Percentiles rank a stretch among this genome's conserved stretches.
These are phyloP conservation scores for Chimonanthus praecox DNA, from an alignment of 164 flowering plant genomes.

Conservation along the genomic window DNA sequence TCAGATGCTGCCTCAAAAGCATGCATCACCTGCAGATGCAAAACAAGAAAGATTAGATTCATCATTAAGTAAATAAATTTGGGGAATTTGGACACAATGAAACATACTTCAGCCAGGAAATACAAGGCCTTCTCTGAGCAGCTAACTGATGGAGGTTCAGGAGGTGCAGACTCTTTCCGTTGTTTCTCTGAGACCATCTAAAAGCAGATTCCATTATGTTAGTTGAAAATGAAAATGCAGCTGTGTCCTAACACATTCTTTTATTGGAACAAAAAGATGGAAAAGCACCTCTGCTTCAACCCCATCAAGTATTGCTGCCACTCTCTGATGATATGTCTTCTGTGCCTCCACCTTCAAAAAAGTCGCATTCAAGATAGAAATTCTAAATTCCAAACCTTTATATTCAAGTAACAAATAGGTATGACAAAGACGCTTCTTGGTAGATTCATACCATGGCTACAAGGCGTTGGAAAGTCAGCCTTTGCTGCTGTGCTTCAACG, in stretches of 20 bases:
- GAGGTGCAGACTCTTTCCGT: slow-evolving; percentile 88
- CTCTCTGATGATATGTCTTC: slow-evolving; percentile 63
- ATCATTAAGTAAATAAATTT: neutral
- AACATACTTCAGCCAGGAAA: slow-evolving; percentile 81
- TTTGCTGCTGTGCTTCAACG: slow-evolving; percentile 92
- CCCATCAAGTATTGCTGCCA: slow-evolving; percentile 73
- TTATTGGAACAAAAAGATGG: neutral
- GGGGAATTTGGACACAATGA: neutral
- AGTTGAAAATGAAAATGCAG: slow-evolving; percentile 1
- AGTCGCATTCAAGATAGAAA: neutral
- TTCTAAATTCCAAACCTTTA: neutral
- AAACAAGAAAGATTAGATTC: neutral
- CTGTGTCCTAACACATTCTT: neutral
- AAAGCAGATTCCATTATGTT: slow-evolving; percentile 7
- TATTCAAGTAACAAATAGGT: neutral
- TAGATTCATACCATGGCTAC: slow-evolving; percentile 63
- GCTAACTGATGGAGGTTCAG: slow-evolving; percentile 74
- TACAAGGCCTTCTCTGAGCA: slow-evolving; percentile 55
- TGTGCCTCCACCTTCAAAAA: slow-evolving; percentile 84
- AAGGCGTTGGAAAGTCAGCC: slow-evolving; percentile 89
- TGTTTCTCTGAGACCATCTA: slow-evolving; percentile 95
- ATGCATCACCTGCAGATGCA: slow-evolving; percentile 61
- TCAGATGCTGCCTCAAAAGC: slow-evolving; percentile 63
- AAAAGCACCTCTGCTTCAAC: slow-evolving; percentile 81
- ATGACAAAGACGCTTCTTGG: neutral